Base-by-base conservation (phyloP, 306 rosid genomes). In the Elaeagnus macrophylla region DNA sequence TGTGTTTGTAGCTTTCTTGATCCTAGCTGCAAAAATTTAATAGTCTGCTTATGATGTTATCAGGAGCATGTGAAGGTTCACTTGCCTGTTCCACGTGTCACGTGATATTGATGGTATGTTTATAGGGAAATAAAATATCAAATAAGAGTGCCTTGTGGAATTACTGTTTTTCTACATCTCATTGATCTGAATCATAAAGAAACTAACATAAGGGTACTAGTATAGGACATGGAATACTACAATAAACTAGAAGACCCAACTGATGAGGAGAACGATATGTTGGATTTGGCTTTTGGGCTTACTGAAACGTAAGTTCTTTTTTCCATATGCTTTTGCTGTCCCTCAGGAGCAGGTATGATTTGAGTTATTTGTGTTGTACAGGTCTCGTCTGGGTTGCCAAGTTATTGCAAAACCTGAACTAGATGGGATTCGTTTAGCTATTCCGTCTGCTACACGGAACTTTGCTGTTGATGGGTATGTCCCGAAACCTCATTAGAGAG, bases 321-420 rank as follows among this genome's bases (percentile, higher is more conserved):
- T 45, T 6, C n/a, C 17, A 8, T 18, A n/a, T 39, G 48, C 11
- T 14, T 53, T 32, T 59, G 9, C 0, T 39, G 39, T 57, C 32
- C 17, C 18, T 14, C 15, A 38, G 39, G 32, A 39, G 49, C 53
- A 20, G 44, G 51, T 48, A 35, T 6, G 61, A 62, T 64, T 70
- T 54, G 13, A 53, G 59, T 42, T 11, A 19, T 41, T 62, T 48
- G 19, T 45, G 56, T 64, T 17, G 52, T 70, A 66, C 80, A 90
- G 96, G 67, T 91, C 97, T 55, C 94, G 96, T 60, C 75, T 91
- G 41, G 95, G 97, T 74, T 91, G 97, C 70, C 97, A 91, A 80
- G 89, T 91, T 51, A 82, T 86, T 35, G 97, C 97, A 7, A 76
- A 56, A 53, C 93, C 86, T 1, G 89, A 86, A 64, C 87, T 86